A percentile compares a stretch with the other conserved stretches of the same genome.
These are phyloP conservation scores for Iris macrosiphon DNA, from an alignment of 106 monocot genomes.

Conservation along the genomic window DNA sequence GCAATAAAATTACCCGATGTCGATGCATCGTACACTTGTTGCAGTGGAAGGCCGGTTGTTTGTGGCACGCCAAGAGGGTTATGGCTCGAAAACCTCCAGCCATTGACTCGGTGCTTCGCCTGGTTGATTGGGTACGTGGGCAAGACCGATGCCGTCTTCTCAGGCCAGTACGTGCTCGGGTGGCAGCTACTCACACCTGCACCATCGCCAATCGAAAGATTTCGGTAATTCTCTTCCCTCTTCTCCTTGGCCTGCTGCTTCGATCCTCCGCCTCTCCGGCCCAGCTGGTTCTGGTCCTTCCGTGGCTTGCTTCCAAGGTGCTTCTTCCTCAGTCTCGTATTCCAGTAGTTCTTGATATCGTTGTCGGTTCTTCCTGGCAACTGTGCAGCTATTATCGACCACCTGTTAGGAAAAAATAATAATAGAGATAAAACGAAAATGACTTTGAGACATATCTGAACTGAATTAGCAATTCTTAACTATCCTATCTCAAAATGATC, in stretches of 20 bases:
- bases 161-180: slow-evolving; percentile 2
- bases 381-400: slow-evolving; percentile 89
- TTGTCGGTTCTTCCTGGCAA: slow-evolving; percentile 80
- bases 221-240: too few relatives aligned
- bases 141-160: too few relatives aligned
- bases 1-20: not conserved
- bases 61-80: not conserved
- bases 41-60: not conserved
- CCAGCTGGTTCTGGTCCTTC: too few relatives aligned
- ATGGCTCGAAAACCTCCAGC: slow-evolving; percentile 10
- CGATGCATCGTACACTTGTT: not conserved
- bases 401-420: slow-evolving; percentile 34
- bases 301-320: slow-evolving; percentile 26
- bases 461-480: too few relatives aligned
- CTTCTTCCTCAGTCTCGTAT: slow-evolving; percentile 77
- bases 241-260: too few relatives aligned
- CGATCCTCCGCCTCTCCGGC: not conserved
- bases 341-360: slow-evolving; percentile 92
- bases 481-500: too few relatives aligned
- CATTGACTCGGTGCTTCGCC: not conserved
- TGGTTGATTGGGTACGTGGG: not conserved
- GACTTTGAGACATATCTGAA: too few relatives aligned
- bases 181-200: too few relatives aligned
- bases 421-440: too few relatives aligned
- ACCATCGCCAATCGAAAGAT: too few relatives aligned